phyloP scores from a whole-genome alignment of 1,284 basidiomycete species.

The Ganoderma resinaceum region DNA sequence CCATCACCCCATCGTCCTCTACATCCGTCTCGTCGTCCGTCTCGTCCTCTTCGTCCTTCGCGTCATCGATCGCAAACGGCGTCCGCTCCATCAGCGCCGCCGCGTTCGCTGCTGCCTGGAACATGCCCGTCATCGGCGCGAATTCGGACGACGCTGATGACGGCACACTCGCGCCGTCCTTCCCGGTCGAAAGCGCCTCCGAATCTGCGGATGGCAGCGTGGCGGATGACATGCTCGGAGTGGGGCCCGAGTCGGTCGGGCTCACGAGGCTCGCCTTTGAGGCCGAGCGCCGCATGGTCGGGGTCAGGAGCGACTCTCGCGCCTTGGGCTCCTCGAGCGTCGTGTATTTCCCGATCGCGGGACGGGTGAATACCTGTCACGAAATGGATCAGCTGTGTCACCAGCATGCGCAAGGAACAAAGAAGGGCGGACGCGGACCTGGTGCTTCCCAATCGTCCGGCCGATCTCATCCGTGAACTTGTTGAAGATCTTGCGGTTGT shows the following conservation, averaged over 20 bases:
- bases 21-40: conserved; percentile 61
- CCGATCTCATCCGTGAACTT: conserved; percentile 93
- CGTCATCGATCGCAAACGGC: conserved; percentile 93
- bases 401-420: neutral
- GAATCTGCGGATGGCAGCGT: conserved; percentile 11
- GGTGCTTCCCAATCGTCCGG: conserved; percentile 90
- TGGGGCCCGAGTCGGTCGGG: neutral
- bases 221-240: conserved; percentile 19
- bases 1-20: conserved; percentile 81
- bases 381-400: neutral
- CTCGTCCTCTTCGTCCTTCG: conserved; percentile 81
- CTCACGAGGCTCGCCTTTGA: conserved; percentile 60
- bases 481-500: conserved; percentile 86
- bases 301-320: conserved; percentile 84
- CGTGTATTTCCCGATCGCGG: conserved; percentile 87
- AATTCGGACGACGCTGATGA: conserved; percentile 39
- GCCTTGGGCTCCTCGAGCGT: conserved; percentile 86
- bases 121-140: conserved; percentile 68
- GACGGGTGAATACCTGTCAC: conserved; percentile 71
- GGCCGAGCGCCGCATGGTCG: conserved; percentile 64
- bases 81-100: conserved; percentile 86
- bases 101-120: conserved; percentile 74
- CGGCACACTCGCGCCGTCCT: conserved; percentile 8
- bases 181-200: neutral
- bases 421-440: conserved; percentile 50